These are phyloP conservation scores for Trypanosoma grayi DNA, from an alignment of 208 protist species.

Conservation along the genomic window DNA sequence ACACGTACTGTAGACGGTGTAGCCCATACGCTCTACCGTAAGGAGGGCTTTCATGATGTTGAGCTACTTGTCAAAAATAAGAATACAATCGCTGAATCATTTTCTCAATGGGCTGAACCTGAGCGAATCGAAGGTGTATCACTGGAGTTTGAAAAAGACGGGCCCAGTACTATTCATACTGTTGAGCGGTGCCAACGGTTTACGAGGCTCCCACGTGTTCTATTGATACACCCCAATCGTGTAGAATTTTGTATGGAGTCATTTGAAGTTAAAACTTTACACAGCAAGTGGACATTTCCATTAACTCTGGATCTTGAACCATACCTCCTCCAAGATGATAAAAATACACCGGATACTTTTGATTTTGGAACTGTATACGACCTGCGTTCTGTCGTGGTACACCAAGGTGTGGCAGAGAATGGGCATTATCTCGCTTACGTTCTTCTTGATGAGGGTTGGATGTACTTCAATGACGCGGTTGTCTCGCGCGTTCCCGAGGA, in stretches of 20 bases:
- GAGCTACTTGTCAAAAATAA: constrained; percentile 86
- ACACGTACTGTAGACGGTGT: constrained; percentile 64
- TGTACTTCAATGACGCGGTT: constrained; percentile 77
- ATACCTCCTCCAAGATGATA: constrained; percentile 46
- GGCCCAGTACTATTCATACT: constrained; percentile 42
- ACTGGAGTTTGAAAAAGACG: constrained; percentile 53
- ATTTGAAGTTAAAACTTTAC: constrained; percentile 74
- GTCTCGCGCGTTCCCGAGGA: constrained; percentile 43
- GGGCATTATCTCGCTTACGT: constrained; percentile 92
- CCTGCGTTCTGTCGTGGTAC: constrained; percentile 82
- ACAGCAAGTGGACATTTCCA: constrained; percentile 77
- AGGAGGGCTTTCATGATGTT: constrained; percentile 87
- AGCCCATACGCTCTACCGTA: constrained; percentile 58
- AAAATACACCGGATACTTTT: constrained; percentile 31
- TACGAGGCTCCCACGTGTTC: constrained; percentile 75
- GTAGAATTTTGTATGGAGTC: constrained; percentile 82
- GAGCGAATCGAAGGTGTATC: constrained; percentile 88
- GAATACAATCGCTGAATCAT: constrained; percentile 66
- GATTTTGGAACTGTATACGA: constrained; percentile 44
- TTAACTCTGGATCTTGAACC: constrained; percentile 44
- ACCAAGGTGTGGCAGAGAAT: constrained; percentile 65
- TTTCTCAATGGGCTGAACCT: constrained; percentile 52
- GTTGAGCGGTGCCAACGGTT: constrained; percentile 79
- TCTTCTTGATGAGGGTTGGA: constrained; percentile 55
- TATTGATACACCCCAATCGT: constrained; percentile 90